Evolutionary conservation across 352 stramenopile genomes (phyloP).

Genomic region (Pythium aristosporum): DNA sequence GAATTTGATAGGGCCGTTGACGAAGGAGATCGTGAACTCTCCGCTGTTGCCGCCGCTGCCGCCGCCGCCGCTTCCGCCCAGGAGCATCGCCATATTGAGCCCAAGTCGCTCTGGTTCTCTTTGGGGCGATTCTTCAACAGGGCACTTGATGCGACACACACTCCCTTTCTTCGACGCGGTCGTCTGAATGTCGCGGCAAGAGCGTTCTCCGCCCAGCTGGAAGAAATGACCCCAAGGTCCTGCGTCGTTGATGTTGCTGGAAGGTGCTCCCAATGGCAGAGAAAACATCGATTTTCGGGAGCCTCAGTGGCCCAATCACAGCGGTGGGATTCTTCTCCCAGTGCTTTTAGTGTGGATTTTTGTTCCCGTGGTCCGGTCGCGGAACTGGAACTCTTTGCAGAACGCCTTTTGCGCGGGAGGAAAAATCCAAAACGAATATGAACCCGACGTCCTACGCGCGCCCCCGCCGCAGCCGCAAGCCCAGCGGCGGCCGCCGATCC

Average conservation of each 20-base stretch:
- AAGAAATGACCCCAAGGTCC: conserved; percentile 6
- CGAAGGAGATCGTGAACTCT: conserved; percentile 80
- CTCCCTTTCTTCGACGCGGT: conserved; percentile 1
- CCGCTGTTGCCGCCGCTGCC: conserved; percentile 15
- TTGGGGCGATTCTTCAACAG: conserved; percentile 22
- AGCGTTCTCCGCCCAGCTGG: background rate
- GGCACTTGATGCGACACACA: conserved; percentile 19
- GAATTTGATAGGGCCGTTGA: conserved; percentile 86
- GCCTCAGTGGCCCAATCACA: conserved; percentile 1
- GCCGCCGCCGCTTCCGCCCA: conserved; percentile 6
- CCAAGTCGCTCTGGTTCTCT: conserved; percentile 1
- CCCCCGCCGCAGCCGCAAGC: conserved; percentile 12
- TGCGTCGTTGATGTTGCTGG: background rate
- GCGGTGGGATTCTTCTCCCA: conserved; percentile 20
- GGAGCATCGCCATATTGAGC: conserved; percentile 28
- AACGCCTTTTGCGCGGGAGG: conserved; percentile 25
- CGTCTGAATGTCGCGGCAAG: background rate
- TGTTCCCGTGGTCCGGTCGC: background rate
- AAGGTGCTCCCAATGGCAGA: background rate
- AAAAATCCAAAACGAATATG: conserved; percentile 15
- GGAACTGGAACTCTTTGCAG: background rate
- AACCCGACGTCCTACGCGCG: conserved; percentile 13
- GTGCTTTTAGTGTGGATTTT: conserved; percentile 5
- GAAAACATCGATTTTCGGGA: conserved; percentile 25
- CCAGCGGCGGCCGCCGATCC: conserved; percentile 2